Percentiles rank a stretch among this genome's conserved stretches.
Conservation (phyloP, 768 basidiomycete genomes). For the Basidioascus undulatus region DNA sequence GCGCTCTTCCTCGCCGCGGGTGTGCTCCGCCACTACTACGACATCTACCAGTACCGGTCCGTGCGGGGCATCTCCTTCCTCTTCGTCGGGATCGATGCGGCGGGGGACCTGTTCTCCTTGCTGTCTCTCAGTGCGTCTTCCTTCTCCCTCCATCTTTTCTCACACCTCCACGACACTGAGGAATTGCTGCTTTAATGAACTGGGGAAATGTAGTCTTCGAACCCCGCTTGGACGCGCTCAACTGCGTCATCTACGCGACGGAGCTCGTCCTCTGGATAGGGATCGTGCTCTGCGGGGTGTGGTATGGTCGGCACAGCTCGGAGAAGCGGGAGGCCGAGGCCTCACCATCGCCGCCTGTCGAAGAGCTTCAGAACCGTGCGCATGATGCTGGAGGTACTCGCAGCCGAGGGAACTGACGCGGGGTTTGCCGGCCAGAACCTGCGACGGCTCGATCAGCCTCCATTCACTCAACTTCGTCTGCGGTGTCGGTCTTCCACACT, state of each 20-base stretch:
- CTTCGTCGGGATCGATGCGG: conserved; percentile 8
- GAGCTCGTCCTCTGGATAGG: conserved; percentile 10
- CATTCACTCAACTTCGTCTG: too few species aligned
- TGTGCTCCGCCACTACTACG: conserved; percentile 8
- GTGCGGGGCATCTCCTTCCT: conserved; percentile 7
- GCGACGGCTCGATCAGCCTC: too few species aligned
- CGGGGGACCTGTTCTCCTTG: conserved; percentile 7
- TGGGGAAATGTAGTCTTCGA: conserved; percentile 2
- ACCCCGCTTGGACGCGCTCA: conserved; percentile 3
- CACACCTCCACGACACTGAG: too few species aligned
- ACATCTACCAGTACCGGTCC: conserved; percentile 7
- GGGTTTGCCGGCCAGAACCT: too few species aligned
- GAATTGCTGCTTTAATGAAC: too few species aligned
- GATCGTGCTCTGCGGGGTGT: conserved; percentile 6
- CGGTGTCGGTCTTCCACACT: too few species aligned
- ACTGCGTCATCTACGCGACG: conserved; percentile 6
- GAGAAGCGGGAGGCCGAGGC: too few species aligned
- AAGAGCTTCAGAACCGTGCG: too few species aligned
- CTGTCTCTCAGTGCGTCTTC: conserved; percentile 5
- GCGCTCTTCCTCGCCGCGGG: conserved; percentile 6
- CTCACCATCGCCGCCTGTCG: too few species aligned
- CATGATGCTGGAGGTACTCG: too few species aligned
- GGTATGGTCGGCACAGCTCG: too few species aligned
- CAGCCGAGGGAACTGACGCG: too few species aligned
- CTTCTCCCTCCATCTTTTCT: not conserved